A percentile compares a stretch with the other conserved stretches of the same genome.
phyloP scores from a whole-genome alignment of 2,329 filamentous ascomycete genomes.

The Cadophora malorum region DNA sequence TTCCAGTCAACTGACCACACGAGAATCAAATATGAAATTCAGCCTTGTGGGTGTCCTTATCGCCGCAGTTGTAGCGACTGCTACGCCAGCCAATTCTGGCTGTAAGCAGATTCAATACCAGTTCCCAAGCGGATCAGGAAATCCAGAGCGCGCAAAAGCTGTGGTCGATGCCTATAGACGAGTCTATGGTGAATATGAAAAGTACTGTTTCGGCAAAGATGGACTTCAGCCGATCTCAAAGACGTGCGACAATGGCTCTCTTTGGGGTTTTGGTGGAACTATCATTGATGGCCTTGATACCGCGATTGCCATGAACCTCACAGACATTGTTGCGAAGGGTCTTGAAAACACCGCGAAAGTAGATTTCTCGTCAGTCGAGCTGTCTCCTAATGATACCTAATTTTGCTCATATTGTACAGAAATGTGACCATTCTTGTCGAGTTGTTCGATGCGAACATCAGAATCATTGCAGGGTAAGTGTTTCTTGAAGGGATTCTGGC shows the following conservation, averaged over 20 bases:
- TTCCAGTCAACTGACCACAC: background rate
- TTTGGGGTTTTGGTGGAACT: slow-evolving; percentile 88
- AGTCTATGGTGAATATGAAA: background rate
- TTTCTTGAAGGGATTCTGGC: background rate
- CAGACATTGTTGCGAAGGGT: slow-evolving; percentile 78
- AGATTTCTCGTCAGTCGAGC: background rate
- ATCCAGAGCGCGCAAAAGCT: background rate
- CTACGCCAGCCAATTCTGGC: background rate
- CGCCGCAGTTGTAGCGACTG: background rate
- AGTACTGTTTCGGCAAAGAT: background rate
- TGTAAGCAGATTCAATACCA: background rate
- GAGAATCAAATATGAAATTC: background rate
- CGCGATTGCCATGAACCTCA: slow-evolving; percentile 82
- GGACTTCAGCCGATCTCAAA: slow-evolving; percentile 64
- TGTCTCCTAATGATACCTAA: background rate
- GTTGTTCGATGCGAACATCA: slow-evolving; percentile 37
- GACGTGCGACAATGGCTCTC: slow-evolving; percentile 69
- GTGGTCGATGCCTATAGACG: background rate
- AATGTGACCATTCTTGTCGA: slow-evolving; percentile 29
- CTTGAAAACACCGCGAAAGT: slow-evolving; percentile 60
- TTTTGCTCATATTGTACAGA: background rate
- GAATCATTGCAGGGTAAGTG: slow-evolving; percentile 29
- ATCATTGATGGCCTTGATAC: slow-evolving; percentile 82
- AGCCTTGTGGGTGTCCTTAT: background rate
- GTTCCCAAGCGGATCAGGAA: background rate